Evolutionary conservation across 306 rosid species (phyloP), one percentile per base, ranked within the genome.

Genomic region (Pyrus pyrifolia): DNA sequence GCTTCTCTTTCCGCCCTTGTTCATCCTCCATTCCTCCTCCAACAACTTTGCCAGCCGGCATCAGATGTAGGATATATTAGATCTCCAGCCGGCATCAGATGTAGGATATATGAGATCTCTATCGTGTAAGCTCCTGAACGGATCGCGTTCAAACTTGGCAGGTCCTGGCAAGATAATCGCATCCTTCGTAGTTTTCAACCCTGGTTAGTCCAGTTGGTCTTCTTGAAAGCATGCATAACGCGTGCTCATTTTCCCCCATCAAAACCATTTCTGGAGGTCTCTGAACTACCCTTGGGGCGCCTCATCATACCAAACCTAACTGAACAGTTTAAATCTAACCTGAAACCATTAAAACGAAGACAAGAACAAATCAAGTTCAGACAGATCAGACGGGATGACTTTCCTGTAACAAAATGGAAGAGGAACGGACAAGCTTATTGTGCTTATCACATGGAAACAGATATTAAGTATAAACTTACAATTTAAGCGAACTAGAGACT

Each of bases 301-400:
- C 33, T 31, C 84, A 74, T 94, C 96, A 74, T 96, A 94, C 98
- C 98, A 91, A 65, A 94, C 98, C 98, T 94, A 83, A 58, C 70
- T 72, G 40, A 72, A 73, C 53, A 62, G 2, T 14, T 6, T 25
- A 23, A 21, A 71, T 27, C 25, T 62, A 68, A 79, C 57, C 76
- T 22, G 60, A 44, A 71, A 63, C 46, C 10, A 53, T 9, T 13
- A 67, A 67, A 67, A 67, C 45, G 40, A 42, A 44, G 23, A 15
- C 11, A 73, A 58, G 18, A 15, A 72, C 8, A 72, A 57, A 31
- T 55, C 23, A 49, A 38, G 46, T 38, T 18, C 62, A 68, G 45
- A 44, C 3, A 42, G 4, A 42, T 66, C 49, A 42, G 35, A 44
- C n/a, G 14, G 3, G 11, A 63, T 2, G 5, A 31, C 35, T 45